Evolutionary conservation across 202 grass and related monocot species (phyloP).

Genomic region (Saccharum hybrid): DNA sequence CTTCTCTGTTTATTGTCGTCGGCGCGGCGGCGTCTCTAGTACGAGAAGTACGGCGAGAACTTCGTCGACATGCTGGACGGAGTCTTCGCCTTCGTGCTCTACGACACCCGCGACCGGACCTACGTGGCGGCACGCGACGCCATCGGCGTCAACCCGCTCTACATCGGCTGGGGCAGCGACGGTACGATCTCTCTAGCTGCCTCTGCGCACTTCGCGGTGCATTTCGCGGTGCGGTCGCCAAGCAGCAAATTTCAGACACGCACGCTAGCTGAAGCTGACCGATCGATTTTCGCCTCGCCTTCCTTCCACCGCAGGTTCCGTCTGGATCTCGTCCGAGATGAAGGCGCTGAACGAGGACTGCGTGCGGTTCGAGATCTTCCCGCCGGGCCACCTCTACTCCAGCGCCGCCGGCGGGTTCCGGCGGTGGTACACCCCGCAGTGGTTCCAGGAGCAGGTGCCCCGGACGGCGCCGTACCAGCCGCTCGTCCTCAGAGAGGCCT

Average conservation of each 20-base stretch:
- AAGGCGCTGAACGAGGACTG: constrained; percentile 93
- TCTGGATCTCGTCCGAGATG: constrained; percentile 95
- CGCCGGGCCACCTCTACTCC: constrained; percentile 81
- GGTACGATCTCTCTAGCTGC: constrained; percentile 36
- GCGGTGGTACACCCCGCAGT: constrained; percentile 86
- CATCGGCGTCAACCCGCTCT: constrained; percentile 91
- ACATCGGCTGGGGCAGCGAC: constrained; percentile 93
- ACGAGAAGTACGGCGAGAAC: constrained; percentile 86
- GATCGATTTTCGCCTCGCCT: constrained; percentile 2
- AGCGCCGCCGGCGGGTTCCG: constrained; percentile 60
- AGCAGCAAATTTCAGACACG: neutral
- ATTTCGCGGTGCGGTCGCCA: too few species aligned
- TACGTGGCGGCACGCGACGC: constrained; percentile 90
- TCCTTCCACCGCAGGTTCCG: constrained; percentile 54
- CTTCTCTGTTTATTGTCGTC: neutral
- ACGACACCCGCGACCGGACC: constrained; percentile 74
- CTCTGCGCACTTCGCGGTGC: too few species aligned
- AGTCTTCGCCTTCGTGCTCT: constrained; percentile 94
- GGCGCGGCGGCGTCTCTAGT: constrained; percentile 30
- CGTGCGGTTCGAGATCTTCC: constrained; percentile 81
- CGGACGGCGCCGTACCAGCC: constrained; percentile 58
- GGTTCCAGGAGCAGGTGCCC: constrained; percentile 77
- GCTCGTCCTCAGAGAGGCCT: constrained; percentile 70
- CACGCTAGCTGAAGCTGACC: neutral
- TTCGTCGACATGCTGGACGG: constrained; percentile 96